These are phyloP conservation scores for Boletus rufocinnamomeus DNA, from an alignment of 768 basidiomycete genomes.

Conservation along the genomic window DNA sequence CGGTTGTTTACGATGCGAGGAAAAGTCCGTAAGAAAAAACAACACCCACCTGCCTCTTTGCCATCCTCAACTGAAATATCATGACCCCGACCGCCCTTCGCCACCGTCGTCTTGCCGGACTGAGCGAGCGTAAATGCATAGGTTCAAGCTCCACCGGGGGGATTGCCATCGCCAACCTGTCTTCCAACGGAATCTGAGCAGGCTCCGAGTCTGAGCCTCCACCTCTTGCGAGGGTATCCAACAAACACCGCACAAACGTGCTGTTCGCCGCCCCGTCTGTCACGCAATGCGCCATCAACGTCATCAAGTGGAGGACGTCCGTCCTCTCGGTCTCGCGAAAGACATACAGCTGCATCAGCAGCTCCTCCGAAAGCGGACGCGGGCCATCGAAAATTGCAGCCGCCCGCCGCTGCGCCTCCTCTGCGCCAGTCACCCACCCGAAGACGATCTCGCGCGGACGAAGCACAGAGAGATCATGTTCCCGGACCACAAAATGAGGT, in stretches of 20 bases:
- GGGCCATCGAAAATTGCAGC: slow-evolving; percentile 36
- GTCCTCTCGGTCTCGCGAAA: slow-evolving; percentile 38
- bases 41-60: slow-evolving; percentile 39
- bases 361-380: slow-evolving; percentile 42
- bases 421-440: slow-evolving; percentile 33
- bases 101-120: slow-evolving; percentile 45
- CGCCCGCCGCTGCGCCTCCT: slow-evolving; percentile 37
- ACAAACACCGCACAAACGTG: slow-evolving; percentile 45
- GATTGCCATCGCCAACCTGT: slow-evolving; percentile 44
- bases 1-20: background rate
- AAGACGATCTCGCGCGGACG: slow-evolving; percentile 43
- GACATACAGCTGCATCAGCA: slow-evolving; percentile 45
- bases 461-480: slow-evolving; percentile 36
- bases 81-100: slow-evolving; percentile 42
- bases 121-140: slow-evolving; percentile 28
- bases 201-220: background rate
- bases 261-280: slow-evolving; percentile 49
- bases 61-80: slow-evolving; percentile 36
- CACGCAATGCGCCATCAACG: slow-evolving; percentile 50
- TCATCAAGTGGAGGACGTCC: slow-evolving; percentile 42
- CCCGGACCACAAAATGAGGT: slow-evolving; percentile 43
- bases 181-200: slow-evolving; percentile 31
- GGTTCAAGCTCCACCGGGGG: slow-evolving; percentile 43
- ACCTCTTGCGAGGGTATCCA: slow-evolving; percentile 40
- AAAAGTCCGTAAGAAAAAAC: background rate